These are phyloP conservation scores for Nepenthes gracilis DNA, from an alignment of 148 eudicot genomes.

Conservation along the genomic window DNA sequence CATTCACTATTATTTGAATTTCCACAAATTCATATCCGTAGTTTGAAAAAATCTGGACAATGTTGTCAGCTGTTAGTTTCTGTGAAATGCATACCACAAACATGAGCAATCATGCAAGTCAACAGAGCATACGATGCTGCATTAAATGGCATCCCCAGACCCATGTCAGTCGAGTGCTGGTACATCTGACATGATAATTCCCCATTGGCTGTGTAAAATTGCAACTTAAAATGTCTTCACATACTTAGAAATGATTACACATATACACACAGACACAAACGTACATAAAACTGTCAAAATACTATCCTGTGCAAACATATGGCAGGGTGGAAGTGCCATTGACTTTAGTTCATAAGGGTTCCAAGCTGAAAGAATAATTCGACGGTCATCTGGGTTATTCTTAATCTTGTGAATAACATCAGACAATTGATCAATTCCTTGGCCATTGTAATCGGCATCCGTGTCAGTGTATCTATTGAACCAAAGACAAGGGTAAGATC, in stretches of 20 bases:
- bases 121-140: conserved; percentile 81
- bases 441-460: conserved; percentile 91
- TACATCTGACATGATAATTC: conserved; percentile 95
- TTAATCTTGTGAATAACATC: conserved; percentile 84
- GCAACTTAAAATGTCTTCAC: conserved; percentile 6
- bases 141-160: conserved; percentile 92
- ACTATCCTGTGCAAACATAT: conserved; percentile 78
- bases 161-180: conserved; percentile 98
- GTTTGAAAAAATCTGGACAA: background rate
- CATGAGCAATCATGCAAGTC: conserved; percentile 96
- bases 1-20: no score
- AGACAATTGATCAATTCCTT: conserved; percentile 78
- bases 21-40: no score
- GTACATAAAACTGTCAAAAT: background rate
- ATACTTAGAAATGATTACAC: background rate
- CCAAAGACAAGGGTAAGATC: background rate
- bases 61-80: background rate
- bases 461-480: conserved; percentile 61
- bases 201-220: conserved; percentile 87
- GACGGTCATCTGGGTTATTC: conserved; percentile 82
- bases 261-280: no score
- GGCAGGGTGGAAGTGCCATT: conserved; percentile 98
- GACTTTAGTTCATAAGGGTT: conserved; percentile 77
- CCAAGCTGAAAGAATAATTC: conserved; percentile 94
- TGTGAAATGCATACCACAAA: conserved; percentile 57